Conservation (phyloP, 2,329 filamentous ascomycete genomes). For the Magnaporthiopsis incrustans region DNA sequence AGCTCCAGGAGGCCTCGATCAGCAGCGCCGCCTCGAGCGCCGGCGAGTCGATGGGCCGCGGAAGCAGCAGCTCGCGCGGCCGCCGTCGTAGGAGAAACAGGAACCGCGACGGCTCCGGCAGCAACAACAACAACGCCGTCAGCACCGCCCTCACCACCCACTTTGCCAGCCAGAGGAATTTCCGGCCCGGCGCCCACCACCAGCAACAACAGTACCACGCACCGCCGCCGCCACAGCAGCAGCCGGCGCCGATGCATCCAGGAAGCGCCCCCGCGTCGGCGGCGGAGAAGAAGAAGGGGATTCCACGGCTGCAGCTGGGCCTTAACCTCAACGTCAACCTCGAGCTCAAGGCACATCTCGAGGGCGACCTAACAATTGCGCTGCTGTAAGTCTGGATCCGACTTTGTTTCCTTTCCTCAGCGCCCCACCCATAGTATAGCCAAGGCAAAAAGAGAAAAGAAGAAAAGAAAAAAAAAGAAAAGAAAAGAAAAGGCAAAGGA, state of each 20-base stretch:
- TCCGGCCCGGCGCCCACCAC: background rate
- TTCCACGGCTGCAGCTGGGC: conserved; percentile 20
- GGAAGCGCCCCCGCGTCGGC: conserved; percentile 15
- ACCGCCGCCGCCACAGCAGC: conserved; percentile 11
- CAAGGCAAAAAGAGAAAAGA: no score
- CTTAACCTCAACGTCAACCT: conserved; percentile 68
- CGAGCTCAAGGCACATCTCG: conserved; percentile 70
- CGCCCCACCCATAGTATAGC: no score
- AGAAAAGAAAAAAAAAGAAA: no score
- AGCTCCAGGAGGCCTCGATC: conserved; percentile 7
- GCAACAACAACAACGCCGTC: background rate
- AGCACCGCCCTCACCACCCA: conserved; percentile 6
- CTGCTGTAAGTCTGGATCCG: conserved; percentile 47
- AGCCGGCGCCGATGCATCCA: background rate
- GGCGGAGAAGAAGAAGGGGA: conserved; percentile 19
- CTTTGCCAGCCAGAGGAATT: background rate
- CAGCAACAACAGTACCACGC: conserved; percentile 5
- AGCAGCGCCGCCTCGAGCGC: conserved; percentile 5
- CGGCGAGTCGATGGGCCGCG: conserved; percentile 10
- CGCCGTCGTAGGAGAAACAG: conserved; percentile 8
- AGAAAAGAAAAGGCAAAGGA: no score
- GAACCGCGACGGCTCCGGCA: background rate
- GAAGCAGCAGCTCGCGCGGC: conserved; percentile 11
- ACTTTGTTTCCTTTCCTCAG: background rate
- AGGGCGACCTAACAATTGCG: conserved; percentile 65